Evolutionary conservation across 345 rosid species (phyloP).

Genomic region (Pistacia atlantica): DNA sequence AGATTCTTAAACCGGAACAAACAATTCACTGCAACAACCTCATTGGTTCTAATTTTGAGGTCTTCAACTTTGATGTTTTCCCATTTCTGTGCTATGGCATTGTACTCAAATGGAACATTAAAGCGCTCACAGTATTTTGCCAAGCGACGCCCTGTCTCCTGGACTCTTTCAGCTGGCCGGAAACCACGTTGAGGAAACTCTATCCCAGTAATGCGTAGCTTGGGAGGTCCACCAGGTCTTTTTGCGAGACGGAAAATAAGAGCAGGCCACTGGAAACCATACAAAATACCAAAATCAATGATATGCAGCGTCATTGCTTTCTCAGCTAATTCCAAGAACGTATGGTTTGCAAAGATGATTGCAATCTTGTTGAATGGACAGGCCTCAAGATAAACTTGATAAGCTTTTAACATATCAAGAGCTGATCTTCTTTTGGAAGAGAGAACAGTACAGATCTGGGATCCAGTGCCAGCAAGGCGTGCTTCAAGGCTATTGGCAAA

Average conservation of each 20-base stretch:
- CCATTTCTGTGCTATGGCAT: slow-evolving; percentile 73
- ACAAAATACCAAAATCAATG: slow-evolving; percentile 76
- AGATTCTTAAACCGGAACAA: slow-evolving; percentile 60
- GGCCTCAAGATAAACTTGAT: slow-evolving; percentile 48
- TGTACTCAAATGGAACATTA: slow-evolving; percentile 77
- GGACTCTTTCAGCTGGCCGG: slow-evolving; percentile 74
- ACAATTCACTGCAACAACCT: slow-evolving; percentile 67
- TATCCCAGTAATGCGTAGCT: slow-evolving; percentile 79
- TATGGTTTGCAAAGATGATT: slow-evolving; percentile 59
- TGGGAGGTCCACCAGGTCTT: slow-evolving; percentile 68
- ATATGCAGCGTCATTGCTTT: slow-evolving; percentile 60
- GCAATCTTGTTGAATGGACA: slow-evolving; percentile 68
- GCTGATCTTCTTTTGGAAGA: slow-evolving; percentile 54
- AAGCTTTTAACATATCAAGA: slow-evolving; percentile 61
- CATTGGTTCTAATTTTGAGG: slow-evolving; percentile 50
- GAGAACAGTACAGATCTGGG: slow-evolving; percentile 47
- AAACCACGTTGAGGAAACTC: slow-evolving; percentile 80
- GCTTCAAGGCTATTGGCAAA: slow-evolving; percentile 85
- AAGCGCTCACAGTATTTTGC: slow-evolving; percentile 66
- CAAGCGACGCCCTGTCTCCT: slow-evolving; percentile 67
- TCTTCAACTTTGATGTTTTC: slow-evolving; percentile 62
- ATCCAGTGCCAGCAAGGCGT: slow-evolving; percentile 64
- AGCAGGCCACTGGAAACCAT: slow-evolving; percentile 87
- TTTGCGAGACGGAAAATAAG: slow-evolving; percentile 60
- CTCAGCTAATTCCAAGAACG: slow-evolving; percentile 44